Conservation (phyloP, 371 early-diverging fungal species). For the Basidiobolus meristosporus region DNA sequence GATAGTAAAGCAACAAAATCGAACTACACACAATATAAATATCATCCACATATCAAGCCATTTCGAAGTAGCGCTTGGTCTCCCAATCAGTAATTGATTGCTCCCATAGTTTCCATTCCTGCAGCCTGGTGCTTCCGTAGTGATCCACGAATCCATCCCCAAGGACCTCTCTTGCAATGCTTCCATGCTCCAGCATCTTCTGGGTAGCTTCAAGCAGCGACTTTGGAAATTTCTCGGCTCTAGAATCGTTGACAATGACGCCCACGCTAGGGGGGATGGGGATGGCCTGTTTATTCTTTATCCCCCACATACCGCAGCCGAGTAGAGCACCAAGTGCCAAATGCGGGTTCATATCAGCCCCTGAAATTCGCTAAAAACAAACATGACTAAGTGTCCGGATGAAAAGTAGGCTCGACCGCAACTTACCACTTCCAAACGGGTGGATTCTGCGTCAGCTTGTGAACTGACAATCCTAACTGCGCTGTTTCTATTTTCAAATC, state of each 20-base stretch:
- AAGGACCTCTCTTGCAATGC: constrained; percentile 52
- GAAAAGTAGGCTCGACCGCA: neutral
- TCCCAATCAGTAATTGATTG: constrained; percentile 63
- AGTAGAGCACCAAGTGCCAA: constrained; percentile 56
- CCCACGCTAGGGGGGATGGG: constrained; percentile 14
- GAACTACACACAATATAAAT: too few relatives aligned
- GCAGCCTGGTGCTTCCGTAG: constrained; percentile 41
- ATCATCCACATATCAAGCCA: too few relatives aligned
- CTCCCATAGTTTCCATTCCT: constrained; percentile 60
- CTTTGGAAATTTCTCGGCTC: constrained; percentile 32
- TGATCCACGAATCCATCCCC: constrained; percentile 67
- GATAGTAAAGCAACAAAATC: too few relatives aligned
- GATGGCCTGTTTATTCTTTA: constrained; percentile 29
- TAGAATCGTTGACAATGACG: constrained; percentile 2
- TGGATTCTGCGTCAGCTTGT: constrained; percentile 34
- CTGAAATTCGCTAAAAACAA: constrained; percentile 37
- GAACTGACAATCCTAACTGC: constrained; percentile 60
- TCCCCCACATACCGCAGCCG: constrained; percentile 60
- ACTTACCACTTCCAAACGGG: constrained; percentile 47
- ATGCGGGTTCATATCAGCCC: constrained; percentile 69
- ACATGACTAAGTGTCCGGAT: neutral
- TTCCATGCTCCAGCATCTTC: constrained; percentile 34
- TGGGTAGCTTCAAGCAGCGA: constrained; percentile 41
- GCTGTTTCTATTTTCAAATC: constrained; percentile 55
- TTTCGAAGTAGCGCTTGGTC: constrained; percentile 46